phyloP scores from a whole-genome alignment of 2,329 filamentous ascomycete species.

The Colletotrichum orbiculare region DNA sequence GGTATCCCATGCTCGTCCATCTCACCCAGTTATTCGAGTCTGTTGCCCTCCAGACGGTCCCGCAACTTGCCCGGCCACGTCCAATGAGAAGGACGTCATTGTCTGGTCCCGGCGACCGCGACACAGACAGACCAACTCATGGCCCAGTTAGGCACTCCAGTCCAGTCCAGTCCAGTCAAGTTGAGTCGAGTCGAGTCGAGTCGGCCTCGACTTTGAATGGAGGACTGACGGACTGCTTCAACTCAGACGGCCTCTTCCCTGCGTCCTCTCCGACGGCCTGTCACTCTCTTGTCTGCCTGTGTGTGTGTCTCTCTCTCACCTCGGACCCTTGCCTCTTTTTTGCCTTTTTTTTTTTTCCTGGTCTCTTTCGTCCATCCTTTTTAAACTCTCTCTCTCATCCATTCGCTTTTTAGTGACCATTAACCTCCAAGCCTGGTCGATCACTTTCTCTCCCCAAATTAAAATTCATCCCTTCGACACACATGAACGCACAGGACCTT shows the following conservation, averaged over 20 bases:
- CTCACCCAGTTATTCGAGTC: no score
- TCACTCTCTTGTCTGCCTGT: not conserved
- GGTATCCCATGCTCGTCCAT: no score
- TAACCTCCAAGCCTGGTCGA: constrained; percentile 18
- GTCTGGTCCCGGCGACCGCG: constrained; percentile 34
- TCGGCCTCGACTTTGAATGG: constrained; percentile 22
- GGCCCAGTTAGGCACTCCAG: constrained; percentile 15
- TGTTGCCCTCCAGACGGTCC: not conserved
- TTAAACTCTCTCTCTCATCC: constrained; percentile 34
- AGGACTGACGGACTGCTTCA: constrained; percentile 27
- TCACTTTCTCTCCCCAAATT: constrained; percentile 8
- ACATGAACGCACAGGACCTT: constrained; percentile 7
- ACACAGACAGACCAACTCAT: constrained; percentile 30
- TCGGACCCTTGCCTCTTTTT: constrained; percentile 35
- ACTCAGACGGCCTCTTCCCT: constrained; percentile 36
- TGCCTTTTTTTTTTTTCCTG: constrained; percentile 25
- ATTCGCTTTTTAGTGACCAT: constrained; percentile 14
- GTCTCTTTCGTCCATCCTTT: constrained; percentile 7
- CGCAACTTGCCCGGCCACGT: constrained; percentile 13
- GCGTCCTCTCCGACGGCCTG: constrained; percentile 20
- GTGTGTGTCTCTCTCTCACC: constrained; percentile 8
- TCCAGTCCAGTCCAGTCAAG: constrained; percentile 20
- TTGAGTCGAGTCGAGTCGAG: not conserved
- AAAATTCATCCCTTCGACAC: constrained; percentile 24
- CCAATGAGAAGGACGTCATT: constrained; percentile 36